Evolutionary conservation across 2,329 filamentous ascomycete genomes (phyloP).

Genomic region (Pseudogymnoascus sp.): DNA sequence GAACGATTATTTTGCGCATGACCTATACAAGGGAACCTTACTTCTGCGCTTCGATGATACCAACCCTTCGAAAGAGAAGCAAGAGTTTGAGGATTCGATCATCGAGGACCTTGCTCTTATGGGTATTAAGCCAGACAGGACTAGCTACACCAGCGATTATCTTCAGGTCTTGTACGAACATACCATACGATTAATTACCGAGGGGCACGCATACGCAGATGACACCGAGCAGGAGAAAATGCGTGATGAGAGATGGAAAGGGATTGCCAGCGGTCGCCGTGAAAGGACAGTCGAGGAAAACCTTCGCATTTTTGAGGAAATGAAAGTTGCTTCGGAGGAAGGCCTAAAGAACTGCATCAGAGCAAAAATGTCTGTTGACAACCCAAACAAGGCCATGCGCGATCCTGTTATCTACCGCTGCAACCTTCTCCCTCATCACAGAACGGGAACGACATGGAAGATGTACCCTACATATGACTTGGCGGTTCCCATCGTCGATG

Average conservation of each 20-base stretch:
- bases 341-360: conserved; percentile 72
- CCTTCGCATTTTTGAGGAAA: conserved; percentile 80
- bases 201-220: conserved; percentile 86
- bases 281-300: conserved; percentile 77
- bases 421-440: conserved; percentile 67
- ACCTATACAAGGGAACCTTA: conserved; percentile 84
- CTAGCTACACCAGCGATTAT: conserved; percentile 91
- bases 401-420: conserved; percentile 97
- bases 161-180: conserved; percentile 88
- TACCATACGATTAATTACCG: conserved; percentile 75
- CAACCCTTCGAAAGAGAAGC: conserved; percentile 94
- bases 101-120: conserved; percentile 85
- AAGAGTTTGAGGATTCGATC: conserved; percentile 92
- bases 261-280: conserved; percentile 73
- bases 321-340: conserved; percentile 78
- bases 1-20: conserved; percentile 94
- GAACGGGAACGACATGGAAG: conserved; percentile 74
- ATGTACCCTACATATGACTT: conserved; percentile 86
- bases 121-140: conserved; percentile 80
- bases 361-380: conserved; percentile 85
- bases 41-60: conserved; percentile 94
- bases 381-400: conserved; percentile 90
- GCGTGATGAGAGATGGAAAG: conserved; percentile 76
- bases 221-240: conserved; percentile 88
- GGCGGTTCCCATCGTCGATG: conserved; percentile 75